These are phyloP conservation scores for Parastagonospora nodorum DNA, from an alignment of 2,329 filamentous ascomycete genomes.

Conservation along the genomic window DNA sequence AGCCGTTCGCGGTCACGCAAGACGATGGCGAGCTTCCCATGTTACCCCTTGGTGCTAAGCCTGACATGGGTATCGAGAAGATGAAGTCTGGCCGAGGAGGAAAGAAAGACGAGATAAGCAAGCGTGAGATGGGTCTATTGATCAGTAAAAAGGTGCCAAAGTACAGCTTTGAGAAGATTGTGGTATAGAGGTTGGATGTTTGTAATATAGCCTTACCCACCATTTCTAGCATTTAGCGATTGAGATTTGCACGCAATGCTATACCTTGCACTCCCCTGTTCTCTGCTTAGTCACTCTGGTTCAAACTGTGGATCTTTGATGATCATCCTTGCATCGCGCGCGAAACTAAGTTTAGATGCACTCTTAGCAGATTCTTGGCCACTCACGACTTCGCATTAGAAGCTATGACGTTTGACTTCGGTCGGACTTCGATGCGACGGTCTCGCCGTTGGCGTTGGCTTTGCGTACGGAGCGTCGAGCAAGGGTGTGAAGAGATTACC, in stretches of 20 bases:
- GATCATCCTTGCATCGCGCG: no score
- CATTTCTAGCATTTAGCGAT: conserved; percentile 6
- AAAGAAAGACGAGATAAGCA: conserved; percentile 70
- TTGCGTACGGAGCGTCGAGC: no score
- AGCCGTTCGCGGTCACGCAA: conserved; percentile 51
- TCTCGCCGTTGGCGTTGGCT: no score
- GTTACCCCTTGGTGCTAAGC: conserved; percentile 76
- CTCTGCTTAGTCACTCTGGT: background rate
- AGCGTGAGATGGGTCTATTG: conserved; percentile 75
- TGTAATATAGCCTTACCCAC: background rate
- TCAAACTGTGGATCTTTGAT: no score
- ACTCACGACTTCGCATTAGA: no score
- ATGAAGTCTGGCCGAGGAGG: conserved; percentile 68
- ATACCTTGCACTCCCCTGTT: background rate
- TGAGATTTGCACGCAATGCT: background rate
- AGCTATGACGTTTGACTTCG: no score
- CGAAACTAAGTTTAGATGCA: no score
- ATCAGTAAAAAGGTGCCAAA: conserved; percentile 79
- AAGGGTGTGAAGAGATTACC: no score
- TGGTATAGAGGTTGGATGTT: conserved; percentile 6
- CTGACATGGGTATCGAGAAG: conserved; percentile 52
- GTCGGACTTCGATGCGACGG: no score
- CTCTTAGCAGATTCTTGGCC: no score
- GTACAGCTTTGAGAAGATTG: conserved; percentile 81
- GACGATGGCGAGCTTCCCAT: conserved; percentile 53